phyloP scores from a whole-genome alignment of 2,329 filamentous ascomycete genomes.

The Pyricularia sp. region DNA sequence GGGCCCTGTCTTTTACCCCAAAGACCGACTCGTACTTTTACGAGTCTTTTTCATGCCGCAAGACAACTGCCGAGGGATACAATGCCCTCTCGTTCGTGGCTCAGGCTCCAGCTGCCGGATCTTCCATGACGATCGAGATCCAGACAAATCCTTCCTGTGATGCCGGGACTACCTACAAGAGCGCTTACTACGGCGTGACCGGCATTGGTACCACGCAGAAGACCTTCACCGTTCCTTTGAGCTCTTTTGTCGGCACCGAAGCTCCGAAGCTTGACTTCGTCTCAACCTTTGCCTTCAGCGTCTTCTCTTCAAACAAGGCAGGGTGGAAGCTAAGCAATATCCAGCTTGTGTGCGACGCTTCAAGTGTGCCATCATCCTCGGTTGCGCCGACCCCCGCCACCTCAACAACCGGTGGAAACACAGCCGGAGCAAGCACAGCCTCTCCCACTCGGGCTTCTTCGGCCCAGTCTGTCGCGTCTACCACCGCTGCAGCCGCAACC shows the following conservation, averaged over 20 bases:
- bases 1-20: slow-evolving; percentile 36
- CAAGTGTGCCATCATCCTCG: neutral
- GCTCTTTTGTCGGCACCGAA: slow-evolving; percentile 32
- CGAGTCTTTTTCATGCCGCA: slow-evolving; percentile 35
- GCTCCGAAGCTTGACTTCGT: slow-evolving; percentile 7
- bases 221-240: slow-evolving; percentile 9
- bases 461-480: slow-evolving; percentile 2
- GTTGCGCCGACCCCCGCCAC: slow-evolving; percentile 7
- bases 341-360: slow-evolving; percentile 8
- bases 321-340: slow-evolving; percentile 8
- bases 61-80: slow-evolving; percentile 30
- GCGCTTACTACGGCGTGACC: slow-evolving; percentile 8
- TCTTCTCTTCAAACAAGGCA: slow-evolving; percentile 5
- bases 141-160: slow-evolving; percentile 7
- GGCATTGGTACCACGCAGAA: slow-evolving; percentile 8
- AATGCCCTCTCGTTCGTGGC: slow-evolving; percentile 32
- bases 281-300: slow-evolving; percentile 8
- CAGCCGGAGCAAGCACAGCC: slow-evolving; percentile 9
- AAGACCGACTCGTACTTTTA: slow-evolving; percentile 38
- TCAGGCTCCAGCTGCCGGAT: slow-evolving; percentile 22
- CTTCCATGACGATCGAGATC: slow-evolving; percentile 7
- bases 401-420: slow-evolving; percentile 15
- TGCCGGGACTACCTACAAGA: slow-evolving; percentile 21
- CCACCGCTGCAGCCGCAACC: slow-evolving; percentile 3
- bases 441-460: neutral